phyloP scores from a whole-genome alignment of 768 basidiomycete genomes.

The Clavulina sp. region DNA sequence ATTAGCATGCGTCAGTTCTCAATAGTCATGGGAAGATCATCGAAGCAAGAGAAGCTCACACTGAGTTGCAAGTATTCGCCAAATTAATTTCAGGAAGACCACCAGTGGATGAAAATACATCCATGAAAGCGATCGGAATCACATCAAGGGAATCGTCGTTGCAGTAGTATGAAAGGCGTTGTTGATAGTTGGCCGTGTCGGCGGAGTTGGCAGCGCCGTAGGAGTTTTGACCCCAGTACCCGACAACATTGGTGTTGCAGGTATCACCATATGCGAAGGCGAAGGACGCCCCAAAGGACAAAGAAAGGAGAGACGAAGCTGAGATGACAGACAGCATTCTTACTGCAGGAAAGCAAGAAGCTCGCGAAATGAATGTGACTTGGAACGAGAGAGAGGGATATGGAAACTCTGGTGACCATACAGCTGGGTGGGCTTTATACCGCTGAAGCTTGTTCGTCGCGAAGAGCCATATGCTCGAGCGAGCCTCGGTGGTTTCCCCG shows the following conservation, averaged over 20 bases:
- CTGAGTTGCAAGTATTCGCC: slow-evolving; percentile 35
- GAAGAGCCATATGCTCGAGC: no score
- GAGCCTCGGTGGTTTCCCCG: no score
- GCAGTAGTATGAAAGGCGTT: slow-evolving; percentile 46
- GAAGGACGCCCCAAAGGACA: no score
- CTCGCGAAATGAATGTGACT: no score
- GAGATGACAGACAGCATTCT: no score
- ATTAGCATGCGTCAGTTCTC: neutral
- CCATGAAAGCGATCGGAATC: slow-evolving; percentile 49
- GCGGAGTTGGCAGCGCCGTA: slow-evolving; percentile 37
- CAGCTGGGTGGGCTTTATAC: no score
- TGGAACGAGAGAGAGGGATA: no score
- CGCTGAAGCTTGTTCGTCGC: no score
- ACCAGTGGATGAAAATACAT: slow-evolving; percentile 46
- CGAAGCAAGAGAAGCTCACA: slow-evolving; percentile 17
- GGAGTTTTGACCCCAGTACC: slow-evolving; percentile 61
- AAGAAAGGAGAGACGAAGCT: no score
- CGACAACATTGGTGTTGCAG: slow-evolving; percentile 7
- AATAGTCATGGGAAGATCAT: neutral
- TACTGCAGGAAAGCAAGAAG: no score
- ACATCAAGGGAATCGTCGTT: slow-evolving; percentile 54
- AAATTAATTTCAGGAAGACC: slow-evolving; percentile 47
- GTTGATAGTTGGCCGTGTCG: slow-evolving; percentile 39
- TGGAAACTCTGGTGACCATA: no score
- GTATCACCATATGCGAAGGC: no score